Evolutionary conservation across 73 alveolate genomes (phyloP), one percentile per base, ranked within the genome.

Genomic region (Halteria grandinella): DNA sequence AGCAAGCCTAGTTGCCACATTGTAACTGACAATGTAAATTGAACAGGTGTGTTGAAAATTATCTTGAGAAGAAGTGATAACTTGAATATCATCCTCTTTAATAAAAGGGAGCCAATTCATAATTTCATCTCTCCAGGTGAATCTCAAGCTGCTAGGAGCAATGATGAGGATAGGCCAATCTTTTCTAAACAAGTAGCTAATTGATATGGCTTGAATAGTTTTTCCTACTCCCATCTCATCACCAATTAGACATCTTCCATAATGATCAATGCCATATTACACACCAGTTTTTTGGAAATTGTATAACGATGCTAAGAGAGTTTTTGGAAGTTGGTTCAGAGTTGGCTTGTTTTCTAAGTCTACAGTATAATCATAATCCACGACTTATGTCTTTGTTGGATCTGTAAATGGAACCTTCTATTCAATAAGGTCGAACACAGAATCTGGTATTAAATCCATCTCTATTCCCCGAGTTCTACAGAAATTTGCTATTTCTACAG

Each of bases 141-240:
- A 83, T 75, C 89, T 94, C 27, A 94, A 53, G 8, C 96, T 75
- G 18, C 96, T 79, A 0, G 99, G 99, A 53, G 93, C 75, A 37
- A 93, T 79, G 32, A 95, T 82, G 17, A 95, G 66, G 7, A 90
- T 86, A 21, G 99, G 99, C 98, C 98, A 94, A 21, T 89, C 88
- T 27, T 75, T 85, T 48, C 66, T 27, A 84, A 86, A 95, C 59
- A 73, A 36, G 44, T 87, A 69, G 36, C 91, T 94, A 3, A 90
- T 39, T 34, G 95, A 79, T 43, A 95, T 59, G 14, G 97, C 98
- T 75, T 93, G 94, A 8, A 93, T 72, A 15, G 98, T 93, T 44
- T 93, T 93, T 20, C 98, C 98, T 4, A 93, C 95, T 24, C 98
- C 98, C 98, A 93, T 93, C 72, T 93, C 98, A 82, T 93, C 98